Conservation (phyloP, 768 basidiomycete genomes). For the Candolleomyces eurysporus region DNA sequence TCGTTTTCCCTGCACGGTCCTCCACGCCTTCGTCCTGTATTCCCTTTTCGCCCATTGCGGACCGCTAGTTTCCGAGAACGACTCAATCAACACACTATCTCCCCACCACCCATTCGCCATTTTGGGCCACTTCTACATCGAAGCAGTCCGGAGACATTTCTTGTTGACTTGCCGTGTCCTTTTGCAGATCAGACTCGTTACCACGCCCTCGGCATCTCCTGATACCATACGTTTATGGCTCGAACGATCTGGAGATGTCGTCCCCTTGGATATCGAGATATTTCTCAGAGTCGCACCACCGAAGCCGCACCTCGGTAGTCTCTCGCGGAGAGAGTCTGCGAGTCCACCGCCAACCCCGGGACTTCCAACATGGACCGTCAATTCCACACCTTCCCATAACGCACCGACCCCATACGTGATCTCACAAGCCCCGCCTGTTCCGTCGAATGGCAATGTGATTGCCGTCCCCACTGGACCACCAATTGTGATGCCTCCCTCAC, state of each 20-base stretch:
- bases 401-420: slow-evolving; percentile 34
- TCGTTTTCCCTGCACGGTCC: slow-evolving; percentile 3
- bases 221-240: slow-evolving; percentile 84
- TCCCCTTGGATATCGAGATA: slow-evolving; percentile 80
- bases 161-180: slow-evolving; percentile 11
- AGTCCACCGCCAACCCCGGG: slow-evolving; percentile 24
- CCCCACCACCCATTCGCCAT: background rate
- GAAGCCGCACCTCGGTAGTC: background rate
- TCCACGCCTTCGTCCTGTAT: background rate
- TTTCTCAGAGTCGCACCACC: slow-evolving; percentile 52
- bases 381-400: slow-evolving; percentile 26
- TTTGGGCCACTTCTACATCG: background rate
- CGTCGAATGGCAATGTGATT: slow-evolving; percentile 22
- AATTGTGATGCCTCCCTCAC: slow-evolving; percentile 48
- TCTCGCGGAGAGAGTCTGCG: slow-evolving; percentile 23
- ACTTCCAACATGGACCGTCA: slow-evolving; percentile 31
- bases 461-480: slow-evolving; percentile 37
- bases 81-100: background rate
- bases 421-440: slow-evolving; percentile 27
- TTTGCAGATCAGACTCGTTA: slow-evolving; percentile 68
- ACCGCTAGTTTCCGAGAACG: slow-evolving; percentile 1
- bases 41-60: background rate
- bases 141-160: slow-evolving; percentile 3
- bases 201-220: slow-evolving; percentile 65
- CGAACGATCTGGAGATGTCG: slow-evolving; percentile 67